Evolutionary conservation across 768 basidiomycete species (phyloP).

Genomic region (Mycena epipterygia): DNA sequence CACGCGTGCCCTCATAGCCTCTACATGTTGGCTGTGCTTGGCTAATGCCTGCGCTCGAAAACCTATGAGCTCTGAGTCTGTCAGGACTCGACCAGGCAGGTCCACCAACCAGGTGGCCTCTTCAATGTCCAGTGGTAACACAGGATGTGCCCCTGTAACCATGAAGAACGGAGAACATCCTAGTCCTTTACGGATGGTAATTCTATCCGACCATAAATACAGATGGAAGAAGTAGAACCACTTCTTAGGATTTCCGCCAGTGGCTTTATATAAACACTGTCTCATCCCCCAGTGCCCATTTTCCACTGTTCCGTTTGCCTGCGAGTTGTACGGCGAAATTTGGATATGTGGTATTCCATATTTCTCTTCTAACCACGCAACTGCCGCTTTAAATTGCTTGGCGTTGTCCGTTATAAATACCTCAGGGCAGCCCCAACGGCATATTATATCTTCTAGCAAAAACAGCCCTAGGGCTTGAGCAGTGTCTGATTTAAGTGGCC

Average conservation of each 20-base stretch:
- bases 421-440: too few species aligned
- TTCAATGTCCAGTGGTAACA: slow-evolving; percentile 43
- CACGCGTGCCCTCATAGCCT: not conserved
- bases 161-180: slow-evolving; percentile 49
- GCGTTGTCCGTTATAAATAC: too few species aligned
- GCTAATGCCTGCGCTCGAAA: slow-evolving; percentile 35
- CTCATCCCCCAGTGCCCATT: slow-evolving; percentile 44
- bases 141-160: slow-evolving; percentile 48
- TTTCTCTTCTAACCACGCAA: too few species aligned
- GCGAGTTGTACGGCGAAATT: slow-evolving; percentile 52
- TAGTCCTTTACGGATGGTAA: slow-evolving; percentile 39
- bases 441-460: too few species aligned
- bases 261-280: slow-evolving; percentile 39
- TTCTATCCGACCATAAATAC: slow-evolving; percentile 51
- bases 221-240: slow-evolving; percentile 47
- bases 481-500: too few species aligned
- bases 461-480: too few species aligned
- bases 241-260: slow-evolving; percentile 40
- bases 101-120: slow-evolving; percentile 46
- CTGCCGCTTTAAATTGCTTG: too few species aligned
- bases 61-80: slow-evolving; percentile 38
- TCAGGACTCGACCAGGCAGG: not conserved
- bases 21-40: slow-evolving; percentile 36
- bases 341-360: too few species aligned
- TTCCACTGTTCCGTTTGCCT: slow-evolving; percentile 55